These are phyloP conservation scores for Ceratobasidium sp. DNA, from an alignment of 1,284 basidiomycete species.

Conservation along the genomic window DNA sequence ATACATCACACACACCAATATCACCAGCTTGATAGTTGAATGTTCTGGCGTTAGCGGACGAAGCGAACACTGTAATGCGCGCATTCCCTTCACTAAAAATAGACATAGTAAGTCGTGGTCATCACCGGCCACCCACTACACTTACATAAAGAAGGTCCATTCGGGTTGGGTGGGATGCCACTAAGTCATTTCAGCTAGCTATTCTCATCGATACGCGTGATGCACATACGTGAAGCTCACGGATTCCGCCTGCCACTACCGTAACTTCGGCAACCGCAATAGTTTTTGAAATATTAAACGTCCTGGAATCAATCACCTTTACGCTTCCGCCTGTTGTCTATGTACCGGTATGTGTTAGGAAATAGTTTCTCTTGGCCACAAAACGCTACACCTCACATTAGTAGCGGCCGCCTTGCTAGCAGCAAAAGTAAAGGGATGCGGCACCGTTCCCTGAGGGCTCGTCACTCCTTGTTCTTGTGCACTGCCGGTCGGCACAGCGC, in stretches of 20 bases:
- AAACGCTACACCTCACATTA: slow-evolving; percentile 18
- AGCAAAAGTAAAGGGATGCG: slow-evolving; percentile 61
- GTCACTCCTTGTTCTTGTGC: slow-evolving; percentile 48
- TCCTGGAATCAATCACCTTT: slow-evolving; percentile 67
- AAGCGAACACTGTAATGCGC: slow-evolving; percentile 48
- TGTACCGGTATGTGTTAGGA: not conserved
- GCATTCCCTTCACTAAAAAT: slow-evolving; percentile 59
- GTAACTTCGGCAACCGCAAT: slow-evolving; percentile 73
- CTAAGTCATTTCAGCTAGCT: slow-evolving; percentile 24
- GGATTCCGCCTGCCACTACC: slow-evolving; percentile 48
- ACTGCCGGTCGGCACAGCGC: not conserved
- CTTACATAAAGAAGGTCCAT: slow-evolving; percentile 47
- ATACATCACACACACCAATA: slow-evolving; percentile 57
- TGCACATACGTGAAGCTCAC: slow-evolving; percentile 61
- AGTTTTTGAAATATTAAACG: slow-evolving; percentile 63
- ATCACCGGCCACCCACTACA: not conserved
- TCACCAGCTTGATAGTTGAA: slow-evolving; percentile 50
- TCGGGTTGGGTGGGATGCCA: slow-evolving; percentile 43
- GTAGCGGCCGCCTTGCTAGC: slow-evolving; percentile 62
- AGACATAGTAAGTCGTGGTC: not conserved
- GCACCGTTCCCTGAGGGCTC: slow-evolving; percentile 61
- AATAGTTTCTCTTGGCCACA: slow-evolving; percentile 50
- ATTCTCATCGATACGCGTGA: not conserved
- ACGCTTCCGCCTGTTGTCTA: slow-evolving; percentile 56
- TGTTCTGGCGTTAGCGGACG: not conserved